A percentile compares a stretch with the other conserved stretches of the same genome.
Conservation (phyloP, 75 land plant genomes). For the Picea sitchensis region DNA sequence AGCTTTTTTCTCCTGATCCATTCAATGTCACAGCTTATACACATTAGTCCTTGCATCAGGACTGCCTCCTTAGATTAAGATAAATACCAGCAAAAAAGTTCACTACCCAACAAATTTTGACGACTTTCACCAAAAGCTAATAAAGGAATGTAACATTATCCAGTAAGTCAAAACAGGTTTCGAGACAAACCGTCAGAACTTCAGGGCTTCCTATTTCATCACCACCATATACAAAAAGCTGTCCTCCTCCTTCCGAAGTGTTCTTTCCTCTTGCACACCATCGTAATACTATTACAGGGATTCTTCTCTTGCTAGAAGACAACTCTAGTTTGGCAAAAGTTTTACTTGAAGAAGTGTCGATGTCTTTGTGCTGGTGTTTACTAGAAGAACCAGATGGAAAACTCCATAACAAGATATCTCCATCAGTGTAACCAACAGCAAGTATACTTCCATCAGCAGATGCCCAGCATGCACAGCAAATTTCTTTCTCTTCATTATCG, state of each 20-base stretch:
- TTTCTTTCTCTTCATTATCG: conserved; percentile 57
- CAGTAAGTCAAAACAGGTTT: conserved; percentile 1
- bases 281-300: conserved; percentile 79
- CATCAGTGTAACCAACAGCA: conserved; percentile 79
- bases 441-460: conserved; percentile 44
- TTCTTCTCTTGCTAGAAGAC: conserved; percentile 48
- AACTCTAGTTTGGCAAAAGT: conserved; percentile 59
- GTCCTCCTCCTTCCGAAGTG: conserved; percentile 50
- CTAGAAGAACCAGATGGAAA: conserved; percentile 18
- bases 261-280: conserved; percentile 52
- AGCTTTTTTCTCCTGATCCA: not conserved
- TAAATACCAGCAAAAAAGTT: not conserved
- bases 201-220: conserved; percentile 80
- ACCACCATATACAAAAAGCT: conserved; percentile 86
- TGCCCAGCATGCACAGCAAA: conserved; percentile 81
- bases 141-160: not conserved
- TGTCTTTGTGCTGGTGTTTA: conserved; percentile 23
- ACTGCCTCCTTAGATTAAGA: not conserved
- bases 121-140: not conserved
- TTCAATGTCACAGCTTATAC: not conserved
- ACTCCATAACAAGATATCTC: conserved; percentile 76
- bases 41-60: not conserved
- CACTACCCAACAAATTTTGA: not conserved
- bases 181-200: conserved; percentile 62
- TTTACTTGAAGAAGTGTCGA: conserved; percentile 14